Percentiles rank a stretch among this genome's conserved stretches.
These are phyloP conservation scores for Fusarium nisikadoi DNA, from an alignment of 2,329 filamentous ascomycete species.

Conservation along the genomic window DNA sequence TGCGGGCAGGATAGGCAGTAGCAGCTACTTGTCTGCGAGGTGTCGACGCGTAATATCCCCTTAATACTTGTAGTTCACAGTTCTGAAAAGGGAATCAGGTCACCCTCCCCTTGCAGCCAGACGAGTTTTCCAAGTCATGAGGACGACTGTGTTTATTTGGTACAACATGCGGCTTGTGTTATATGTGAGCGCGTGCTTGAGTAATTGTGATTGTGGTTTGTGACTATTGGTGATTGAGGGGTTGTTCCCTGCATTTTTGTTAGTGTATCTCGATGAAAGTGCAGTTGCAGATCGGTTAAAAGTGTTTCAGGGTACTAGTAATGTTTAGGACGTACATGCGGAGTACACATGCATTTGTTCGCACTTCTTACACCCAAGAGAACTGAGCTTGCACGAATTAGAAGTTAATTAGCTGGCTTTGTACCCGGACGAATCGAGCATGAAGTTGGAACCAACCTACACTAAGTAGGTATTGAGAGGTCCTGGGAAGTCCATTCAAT, in stretches of 20 bases:
- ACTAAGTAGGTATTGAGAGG: not conserved
- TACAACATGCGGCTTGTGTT: constrained; percentile 24
- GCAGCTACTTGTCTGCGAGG: not conserved
- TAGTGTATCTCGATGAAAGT: constrained; percentile 3
- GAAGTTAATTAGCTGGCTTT: constrained; percentile 16
- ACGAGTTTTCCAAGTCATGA: constrained; percentile 32
- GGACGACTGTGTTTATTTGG: constrained; percentile 11
- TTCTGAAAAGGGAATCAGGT: constrained; percentile 6
- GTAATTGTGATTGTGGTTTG: constrained; percentile 19
- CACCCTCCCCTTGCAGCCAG: constrained; percentile 11
- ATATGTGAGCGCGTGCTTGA: not conserved
- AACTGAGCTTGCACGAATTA: constrained; percentile 27
- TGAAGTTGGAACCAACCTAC: not conserved
- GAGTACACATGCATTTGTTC: constrained; percentile 19
- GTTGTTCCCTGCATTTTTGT: constrained; percentile 8
- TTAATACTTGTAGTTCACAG: constrained; percentile 16
- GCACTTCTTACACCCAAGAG: constrained; percentile 7
- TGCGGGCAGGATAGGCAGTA: not conserved
- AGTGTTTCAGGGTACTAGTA: constrained; percentile 12
- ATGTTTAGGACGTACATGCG: constrained; percentile 23
- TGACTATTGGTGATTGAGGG: constrained; percentile 3
- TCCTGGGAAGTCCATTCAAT: constrained; percentile 1
- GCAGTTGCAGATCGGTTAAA: constrained; percentile 6
- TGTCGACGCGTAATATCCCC: not conserved
- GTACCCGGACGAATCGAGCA: constrained; percentile 1